Evolutionary conservation across 805 yeast species (phyloP).

Genomic region (Suhomyces faveliae): DNA sequence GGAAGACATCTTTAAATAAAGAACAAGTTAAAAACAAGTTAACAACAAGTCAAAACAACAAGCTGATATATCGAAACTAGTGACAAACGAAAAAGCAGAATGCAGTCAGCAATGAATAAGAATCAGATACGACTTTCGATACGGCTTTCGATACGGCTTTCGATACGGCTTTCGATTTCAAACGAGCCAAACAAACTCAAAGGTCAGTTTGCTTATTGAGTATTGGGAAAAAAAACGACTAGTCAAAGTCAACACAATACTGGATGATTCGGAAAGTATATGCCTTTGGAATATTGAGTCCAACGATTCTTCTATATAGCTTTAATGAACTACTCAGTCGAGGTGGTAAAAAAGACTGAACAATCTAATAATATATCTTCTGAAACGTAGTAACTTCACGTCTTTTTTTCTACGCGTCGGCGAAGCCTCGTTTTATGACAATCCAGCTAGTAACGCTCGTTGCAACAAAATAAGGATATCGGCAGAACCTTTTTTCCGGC

Average conservation of each 20-base stretch:
- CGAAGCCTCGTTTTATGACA: constrained; percentile 3
- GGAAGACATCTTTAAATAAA: background rate
- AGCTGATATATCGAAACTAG: no score
- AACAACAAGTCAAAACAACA: background rate
- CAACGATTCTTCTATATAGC: background rate
- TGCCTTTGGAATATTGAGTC: no score
- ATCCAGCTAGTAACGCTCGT: constrained; percentile 1
- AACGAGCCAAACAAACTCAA: no score
- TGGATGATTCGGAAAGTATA: no score
- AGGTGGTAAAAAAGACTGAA: background rate
- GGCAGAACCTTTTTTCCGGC: background rate
- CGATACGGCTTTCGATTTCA: no score
- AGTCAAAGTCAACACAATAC: no score
- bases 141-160: no score
- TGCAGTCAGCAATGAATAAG: no score
- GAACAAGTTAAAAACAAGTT: background rate
- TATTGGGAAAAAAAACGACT: no score
- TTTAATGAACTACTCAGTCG: background rate
- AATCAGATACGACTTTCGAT: no score
- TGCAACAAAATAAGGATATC: background rate
- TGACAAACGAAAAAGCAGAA: no score
- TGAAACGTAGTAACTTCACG: background rate
- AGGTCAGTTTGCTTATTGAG: no score
- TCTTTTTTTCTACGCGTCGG: constrained; percentile 3
- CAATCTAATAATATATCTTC: background rate